Evolutionary conservation across 1,139 yeast genomes (phyloP), one percentile per base, ranked within the genome.

Genomic region (Yamadazyma dushanensis): DNA sequence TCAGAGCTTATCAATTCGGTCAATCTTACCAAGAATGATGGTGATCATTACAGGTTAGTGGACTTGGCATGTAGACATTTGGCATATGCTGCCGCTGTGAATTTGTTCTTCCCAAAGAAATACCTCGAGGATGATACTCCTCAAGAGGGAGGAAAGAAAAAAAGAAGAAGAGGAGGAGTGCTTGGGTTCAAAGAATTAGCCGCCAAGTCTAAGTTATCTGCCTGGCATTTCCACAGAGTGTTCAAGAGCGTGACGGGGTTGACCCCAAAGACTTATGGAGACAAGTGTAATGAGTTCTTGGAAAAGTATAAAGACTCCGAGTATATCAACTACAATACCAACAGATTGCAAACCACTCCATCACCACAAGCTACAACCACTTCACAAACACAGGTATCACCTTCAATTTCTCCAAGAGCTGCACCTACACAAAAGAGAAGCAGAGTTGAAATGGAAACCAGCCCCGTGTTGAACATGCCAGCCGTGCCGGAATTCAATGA

Each of bases 191-290:
- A 87, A 58, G 96, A 87, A 57, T 70, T 87, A 54, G 96, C 95
- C 6, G 83, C 88, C 13, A 84, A 86, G 54, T 83, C 90, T 9
- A 85, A 83, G 47, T 71, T 87, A 40, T 78, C 87, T 16, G 95
- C 96, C n/a, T 87, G 96, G 96, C 96, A 87, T 61, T 87, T 87
- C 59, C 96, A 87, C 64, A 69, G 96, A 37, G 95, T 87, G 23
- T 87, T 87, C 66, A 83, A 88, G 58, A 77, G 83, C 27, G 88
- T 87, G 39, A 84, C 95, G 11, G 90, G 92, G 1, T 71, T 86
- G 43, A 87, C 96, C 0, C 95, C 95, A 24, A 85, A 87, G 63
- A 83, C 87, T 5, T 87, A 87, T 51, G 96, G 96, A 35, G 95
- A 87, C 54, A 82, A 83, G 46, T 85, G 95, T 57, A 83, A 87